Evolutionary conservation across 306 rosid genomes (phyloP).

Genomic region (Cucumis hystrix): DNA sequence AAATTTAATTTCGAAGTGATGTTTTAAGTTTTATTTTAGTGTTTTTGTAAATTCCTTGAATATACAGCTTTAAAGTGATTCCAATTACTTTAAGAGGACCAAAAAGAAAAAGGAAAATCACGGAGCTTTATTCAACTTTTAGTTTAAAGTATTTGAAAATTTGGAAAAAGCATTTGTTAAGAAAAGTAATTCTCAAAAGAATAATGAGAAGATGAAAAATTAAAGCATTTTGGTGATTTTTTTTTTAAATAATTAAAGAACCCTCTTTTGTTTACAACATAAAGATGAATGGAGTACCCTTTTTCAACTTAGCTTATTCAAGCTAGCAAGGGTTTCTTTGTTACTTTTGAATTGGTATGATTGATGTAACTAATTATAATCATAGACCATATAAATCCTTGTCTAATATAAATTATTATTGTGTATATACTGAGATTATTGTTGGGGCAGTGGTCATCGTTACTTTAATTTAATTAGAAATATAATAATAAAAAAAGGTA

Average conservation of each 20-base stretch:
- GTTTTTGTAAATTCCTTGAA: background rate
- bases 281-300: background rate
- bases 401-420: too few species aligned
- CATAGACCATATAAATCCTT: too few species aligned
- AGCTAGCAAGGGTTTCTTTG: background rate
- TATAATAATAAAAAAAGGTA: background rate
- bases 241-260: background rate
- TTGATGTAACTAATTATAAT: too few species aligned
- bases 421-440: too few species aligned
- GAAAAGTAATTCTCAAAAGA: background rate
- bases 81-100: background rate
- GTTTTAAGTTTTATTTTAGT: background rate
- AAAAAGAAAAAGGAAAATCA: background rate
- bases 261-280: background rate
- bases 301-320: background rate
- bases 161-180: background rate
- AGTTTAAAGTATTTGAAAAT: background rate
- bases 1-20: background rate
- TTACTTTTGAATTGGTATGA: too few species aligned
- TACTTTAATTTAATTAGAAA: background rate
- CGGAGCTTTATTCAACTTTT: background rate
- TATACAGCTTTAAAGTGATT: conserved; percentile 7
- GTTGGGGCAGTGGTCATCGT: too few species aligned
- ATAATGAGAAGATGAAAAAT: background rate
- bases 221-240: background rate